phyloP scores from a whole-genome alignment of 768 basidiomycete species.

The Mycena sanguinolenta region DNA sequence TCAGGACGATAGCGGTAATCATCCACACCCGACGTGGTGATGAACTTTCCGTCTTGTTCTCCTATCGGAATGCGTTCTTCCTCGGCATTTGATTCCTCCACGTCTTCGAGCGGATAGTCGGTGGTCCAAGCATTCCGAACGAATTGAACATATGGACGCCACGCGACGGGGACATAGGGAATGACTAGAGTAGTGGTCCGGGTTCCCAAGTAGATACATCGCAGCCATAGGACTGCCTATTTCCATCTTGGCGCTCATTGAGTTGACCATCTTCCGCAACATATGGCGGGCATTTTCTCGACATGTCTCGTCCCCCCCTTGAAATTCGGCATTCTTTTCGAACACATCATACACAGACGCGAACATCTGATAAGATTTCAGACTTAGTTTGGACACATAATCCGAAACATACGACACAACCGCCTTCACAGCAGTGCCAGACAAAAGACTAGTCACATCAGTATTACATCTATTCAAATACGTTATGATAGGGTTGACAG shows the following conservation, averaged over 20 bases:
- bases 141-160: neutral
- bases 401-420: constrained; percentile 1
- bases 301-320: neutral
- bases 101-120: neutral
- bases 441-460: neutral
- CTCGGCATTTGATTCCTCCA: neutral
- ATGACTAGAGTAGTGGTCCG: neutral
- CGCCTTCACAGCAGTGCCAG: neutral
- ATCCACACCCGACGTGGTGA: neutral
- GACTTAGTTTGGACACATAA: neutral
- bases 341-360: neutral
- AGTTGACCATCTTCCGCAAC: constrained; percentile 2
- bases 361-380: neutral
- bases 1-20: neutral
- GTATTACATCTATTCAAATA: neutral
- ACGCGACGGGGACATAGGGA: neutral
- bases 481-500: neutral
- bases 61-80: no score
- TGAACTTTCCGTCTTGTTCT: no score
- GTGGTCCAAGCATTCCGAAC: neutral
- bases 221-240: constrained; percentile 5
- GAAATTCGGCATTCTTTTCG: neutral
- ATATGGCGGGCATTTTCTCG: neutral
- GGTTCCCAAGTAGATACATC: neutral
- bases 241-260: constrained; percentile 1